Conservation (phyloP, 108 stramenopile genomes). For the Seminavis robusta region DNA sequence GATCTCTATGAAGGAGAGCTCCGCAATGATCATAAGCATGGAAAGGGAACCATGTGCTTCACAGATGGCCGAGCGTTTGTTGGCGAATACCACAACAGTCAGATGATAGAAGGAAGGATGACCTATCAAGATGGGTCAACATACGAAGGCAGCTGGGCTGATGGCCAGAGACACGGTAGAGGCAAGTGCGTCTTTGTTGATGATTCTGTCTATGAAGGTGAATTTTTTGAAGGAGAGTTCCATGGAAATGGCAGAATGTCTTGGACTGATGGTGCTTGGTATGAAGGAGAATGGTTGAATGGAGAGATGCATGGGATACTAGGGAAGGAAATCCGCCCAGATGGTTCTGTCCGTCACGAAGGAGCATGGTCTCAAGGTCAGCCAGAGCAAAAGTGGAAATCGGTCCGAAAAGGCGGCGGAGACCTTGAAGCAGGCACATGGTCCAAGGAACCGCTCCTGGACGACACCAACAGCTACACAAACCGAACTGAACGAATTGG, state of each 20-base stretch:
- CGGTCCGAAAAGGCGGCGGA: no score
- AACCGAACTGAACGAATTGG: no score
- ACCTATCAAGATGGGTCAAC: slow-evolving; percentile 45
- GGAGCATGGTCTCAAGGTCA: slow-evolving; percentile 51
- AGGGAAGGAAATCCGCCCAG: slow-evolving; percentile 49
- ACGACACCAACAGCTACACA: no score
- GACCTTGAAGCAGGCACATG: no score
- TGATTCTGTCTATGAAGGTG: slow-evolving; percentile 44
- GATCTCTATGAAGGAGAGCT: slow-evolving; percentile 58
- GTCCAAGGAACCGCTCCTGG: no score
- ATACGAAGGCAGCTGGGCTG: slow-evolving; percentile 42
- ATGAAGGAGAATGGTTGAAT: slow-evolving; percentile 51
- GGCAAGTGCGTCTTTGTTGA: slow-evolving; percentile 50
- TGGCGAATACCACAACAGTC: slow-evolving; percentile 47
- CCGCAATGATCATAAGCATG: slow-evolving; percentile 55
- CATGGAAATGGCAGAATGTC: slow-evolving; percentile 48
- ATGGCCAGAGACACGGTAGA: slow-evolving; percentile 46
- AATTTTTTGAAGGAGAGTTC: slow-evolving; percentile 52
- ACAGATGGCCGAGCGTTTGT: slow-evolving; percentile 45
- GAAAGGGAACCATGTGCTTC: slow-evolving; percentile 45
- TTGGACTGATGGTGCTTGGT: slow-evolving; percentile 59
- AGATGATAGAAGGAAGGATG: slow-evolving; percentile 54
- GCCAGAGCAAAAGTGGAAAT: slow-evolving; percentile 30
- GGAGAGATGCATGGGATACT: slow-evolving; percentile 57
- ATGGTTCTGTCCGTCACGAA: slow-evolving; percentile 42